These are phyloP conservation scores for Brassica carinata DNA, from an alignment of 345 rosid species.

Conservation along the genomic window DNA sequence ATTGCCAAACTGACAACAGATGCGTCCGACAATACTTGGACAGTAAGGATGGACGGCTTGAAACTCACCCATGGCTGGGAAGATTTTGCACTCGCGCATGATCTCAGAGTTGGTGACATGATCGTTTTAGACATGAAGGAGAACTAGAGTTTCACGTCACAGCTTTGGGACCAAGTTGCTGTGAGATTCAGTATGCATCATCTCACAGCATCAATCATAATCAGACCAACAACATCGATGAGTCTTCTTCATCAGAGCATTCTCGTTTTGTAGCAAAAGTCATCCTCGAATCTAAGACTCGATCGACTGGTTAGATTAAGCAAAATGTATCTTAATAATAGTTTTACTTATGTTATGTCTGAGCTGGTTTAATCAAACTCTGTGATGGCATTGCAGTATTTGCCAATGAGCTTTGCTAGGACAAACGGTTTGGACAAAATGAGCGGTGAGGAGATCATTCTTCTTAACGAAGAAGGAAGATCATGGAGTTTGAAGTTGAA, in stretches of 20 bases:
- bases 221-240: background rate
- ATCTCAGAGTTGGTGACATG: background rate
- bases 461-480: conserved; percentile 7
- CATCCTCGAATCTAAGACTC: background rate
- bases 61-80: background rate
- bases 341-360: too few species aligned
- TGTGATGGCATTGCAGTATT: conserved; percentile 16
- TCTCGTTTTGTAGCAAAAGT: background rate
- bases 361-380: background rate
- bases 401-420: conserved; percentile 18
- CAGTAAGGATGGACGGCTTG: background rate
- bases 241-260: background rate
- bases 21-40: background rate
- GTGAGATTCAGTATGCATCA: background rate
- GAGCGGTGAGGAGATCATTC: conserved; percentile 11
- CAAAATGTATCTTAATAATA: background rate
- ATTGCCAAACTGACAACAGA: background rate
- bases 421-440: conserved; percentile 22
- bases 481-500: conserved; percentile 6
- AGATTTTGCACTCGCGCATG: background rate
- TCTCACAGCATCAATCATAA: too few species aligned
- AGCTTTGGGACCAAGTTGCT: background rate
- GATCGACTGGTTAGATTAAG: background rate
- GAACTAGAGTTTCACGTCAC: background rate
- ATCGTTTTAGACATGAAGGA: background rate